Conservation (phyloP, 192 early-diverging fungal genomes). For the Coemansia sp. region DNA sequence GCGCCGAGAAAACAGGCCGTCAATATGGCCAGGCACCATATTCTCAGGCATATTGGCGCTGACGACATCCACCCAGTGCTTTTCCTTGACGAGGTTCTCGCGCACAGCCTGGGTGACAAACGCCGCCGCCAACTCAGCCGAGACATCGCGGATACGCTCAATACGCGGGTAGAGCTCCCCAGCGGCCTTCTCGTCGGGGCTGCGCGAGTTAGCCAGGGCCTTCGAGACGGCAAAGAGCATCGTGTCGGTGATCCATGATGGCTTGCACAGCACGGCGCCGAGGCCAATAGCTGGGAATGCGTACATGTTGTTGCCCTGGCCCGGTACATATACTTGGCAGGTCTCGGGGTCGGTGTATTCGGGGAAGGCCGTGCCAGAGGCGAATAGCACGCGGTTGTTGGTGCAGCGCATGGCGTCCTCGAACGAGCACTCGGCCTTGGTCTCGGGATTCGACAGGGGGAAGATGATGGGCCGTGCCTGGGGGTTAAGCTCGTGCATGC, state of each 20-base stretch:
- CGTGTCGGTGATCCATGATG: slow-evolving; percentile 68
- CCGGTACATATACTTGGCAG: slow-evolving; percentile 54
- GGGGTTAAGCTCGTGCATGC: slow-evolving; percentile 74
- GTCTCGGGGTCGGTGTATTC: slow-evolving; percentile 58
- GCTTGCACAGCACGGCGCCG: slow-evolving; percentile 76
- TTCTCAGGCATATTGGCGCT: slow-evolving; percentile 16
- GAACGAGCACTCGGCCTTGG: slow-evolving; percentile 92
- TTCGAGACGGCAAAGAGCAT: slow-evolving; percentile 80
- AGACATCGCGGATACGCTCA: slow-evolving; percentile 82
- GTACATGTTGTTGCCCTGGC: slow-evolving; percentile 95
- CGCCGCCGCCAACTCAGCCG: slow-evolving; percentile 72
- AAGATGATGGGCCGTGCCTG: slow-evolving; percentile 77
- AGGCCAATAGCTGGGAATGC: slow-evolving; percentile 94
- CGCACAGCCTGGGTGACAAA: slow-evolving; percentile 66
- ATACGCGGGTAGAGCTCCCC: slow-evolving; percentile 84
- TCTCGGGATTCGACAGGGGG: slow-evolving; percentile 84
- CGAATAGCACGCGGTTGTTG: slow-evolving; percentile 88
- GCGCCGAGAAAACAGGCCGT: slow-evolving; percentile 28
- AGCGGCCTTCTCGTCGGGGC: slow-evolving; percentile 60
- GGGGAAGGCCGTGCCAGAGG: slow-evolving; percentile 91
- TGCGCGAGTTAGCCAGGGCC: slow-evolving; percentile 73
- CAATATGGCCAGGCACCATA: background rate
- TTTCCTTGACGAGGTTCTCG: slow-evolving; percentile 49
- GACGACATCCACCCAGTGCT: slow-evolving; percentile 34
- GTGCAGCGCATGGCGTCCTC: slow-evolving; percentile 87